These are phyloP conservation scores for Spathaspora sp. DNA, from an alignment of 805 yeast species.

Conservation along the genomic window DNA sequence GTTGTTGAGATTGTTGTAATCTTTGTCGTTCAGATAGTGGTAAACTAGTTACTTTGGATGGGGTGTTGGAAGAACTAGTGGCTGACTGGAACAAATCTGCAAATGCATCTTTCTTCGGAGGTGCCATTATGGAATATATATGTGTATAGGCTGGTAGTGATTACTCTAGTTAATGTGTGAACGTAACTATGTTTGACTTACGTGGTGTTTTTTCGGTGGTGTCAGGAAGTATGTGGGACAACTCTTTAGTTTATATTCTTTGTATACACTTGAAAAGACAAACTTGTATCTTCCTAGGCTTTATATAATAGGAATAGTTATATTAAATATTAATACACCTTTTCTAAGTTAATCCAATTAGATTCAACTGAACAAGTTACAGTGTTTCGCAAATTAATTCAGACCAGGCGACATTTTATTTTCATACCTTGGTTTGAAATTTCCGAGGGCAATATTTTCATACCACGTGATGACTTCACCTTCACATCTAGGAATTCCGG, in stretches of 20 bases:
- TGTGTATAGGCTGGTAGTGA: not conserved
- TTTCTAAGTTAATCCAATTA: not conserved
- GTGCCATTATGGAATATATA: slow-evolving; percentile 17
- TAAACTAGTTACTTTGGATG: slow-evolving; percentile 8
- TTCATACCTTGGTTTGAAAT: no score
- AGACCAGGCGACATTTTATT: no score
- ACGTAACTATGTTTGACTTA: not conserved
- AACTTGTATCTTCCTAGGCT: not conserved
- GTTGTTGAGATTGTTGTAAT: slow-evolving; percentile 5
- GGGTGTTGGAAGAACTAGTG: slow-evolving; percentile 9
- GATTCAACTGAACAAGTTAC: not conserved
- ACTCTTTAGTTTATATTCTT: not conserved
- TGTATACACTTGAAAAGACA: not conserved
- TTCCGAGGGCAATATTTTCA: no score
- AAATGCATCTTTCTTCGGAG: slow-evolving; percentile 44
- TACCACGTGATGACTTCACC: no score
- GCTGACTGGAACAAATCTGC: slow-evolving; percentile 40
- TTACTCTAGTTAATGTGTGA: not conserved
- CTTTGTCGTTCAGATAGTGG: slow-evolving; percentile 26
- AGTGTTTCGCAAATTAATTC: no score
- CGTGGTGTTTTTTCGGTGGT: not conserved
- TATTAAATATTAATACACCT: not conserved
- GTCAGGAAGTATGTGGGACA: not conserved
- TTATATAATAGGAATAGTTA: no score
- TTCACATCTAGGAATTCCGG: no score